Base-by-base conservation (phyloP, 1,284 basidiomycete genomes). In the Cryptococcus sp. region DNA sequence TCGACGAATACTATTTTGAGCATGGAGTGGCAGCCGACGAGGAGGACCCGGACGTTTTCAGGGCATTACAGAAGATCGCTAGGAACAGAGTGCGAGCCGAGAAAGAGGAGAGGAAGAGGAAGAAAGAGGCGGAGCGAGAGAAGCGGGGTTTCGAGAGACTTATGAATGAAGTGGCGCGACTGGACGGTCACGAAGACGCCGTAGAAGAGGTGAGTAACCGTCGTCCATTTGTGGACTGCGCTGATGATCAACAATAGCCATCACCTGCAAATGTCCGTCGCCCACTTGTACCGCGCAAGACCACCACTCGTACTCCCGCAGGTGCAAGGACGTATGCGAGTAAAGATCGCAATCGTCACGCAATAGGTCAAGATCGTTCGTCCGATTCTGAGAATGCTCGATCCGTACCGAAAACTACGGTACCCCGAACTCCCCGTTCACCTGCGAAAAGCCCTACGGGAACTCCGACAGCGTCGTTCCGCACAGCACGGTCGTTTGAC, bases 1-100 rank as follows among this genome's bases (percentile, higher is more conserved):
- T 60, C 40, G 72, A 75, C 35, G 73, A 74, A 42, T 77, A 72
- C 57, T 69, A 71, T 42, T 22, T 69, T n/a, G 56, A 66, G 45
- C 69, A 72, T 54, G 75, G 73, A 1, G 51, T 51, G 11, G 61
- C 61, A 3, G 57, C 71, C 3, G 70, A 71, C 23, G 72, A 71
- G 8, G 67, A 67, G 19, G 69, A 74, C 31, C 59, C 55, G 3
- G 54, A 59, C 17, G 61, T 42, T 3, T 47, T 45, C 11, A 27
- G 42, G 10, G 53, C 59, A 8, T 53, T 77, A 25, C 69, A 75
- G 57, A 66, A 59, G 23, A 74, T 76, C 48, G 75, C 71, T 8
- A 59, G 71, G 6, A 46, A 54, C 20, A 57, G 72, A 11, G 16
- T 72, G 3, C 55, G 64, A 40, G 56, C 38, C 10, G 74, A 65